A percentile compares a stretch with the other conserved stretches of the same genome.
Conservation (phyloP, 2,329 filamentous ascomycete species). For the Cladophialophora carrionii region DNA sequence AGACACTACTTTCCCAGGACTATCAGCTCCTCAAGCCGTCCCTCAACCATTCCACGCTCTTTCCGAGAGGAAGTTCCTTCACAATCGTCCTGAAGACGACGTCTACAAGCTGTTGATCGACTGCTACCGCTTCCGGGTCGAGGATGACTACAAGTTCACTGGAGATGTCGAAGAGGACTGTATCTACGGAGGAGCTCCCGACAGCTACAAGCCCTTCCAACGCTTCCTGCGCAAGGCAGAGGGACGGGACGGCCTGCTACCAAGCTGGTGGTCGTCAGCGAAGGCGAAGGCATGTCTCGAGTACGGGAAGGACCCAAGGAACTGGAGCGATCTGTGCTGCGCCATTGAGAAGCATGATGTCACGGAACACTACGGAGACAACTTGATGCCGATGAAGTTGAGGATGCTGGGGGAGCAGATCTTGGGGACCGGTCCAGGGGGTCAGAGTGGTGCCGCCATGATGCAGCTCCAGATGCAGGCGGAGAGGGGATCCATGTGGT, state of each 20-base stretch:
- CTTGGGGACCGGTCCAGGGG: conserved; percentile 11
- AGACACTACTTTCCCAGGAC: neutral
- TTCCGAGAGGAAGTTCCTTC: conserved; percentile 49
- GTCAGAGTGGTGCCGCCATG: conserved; percentile 2
- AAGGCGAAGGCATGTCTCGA: conserved; percentile 48
- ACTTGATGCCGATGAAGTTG: conserved; percentile 55
- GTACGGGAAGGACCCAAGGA: conserved; percentile 39
- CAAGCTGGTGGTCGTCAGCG: conserved; percentile 50
- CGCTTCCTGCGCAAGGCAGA: conserved; percentile 17
- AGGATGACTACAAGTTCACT: conserved; percentile 44
- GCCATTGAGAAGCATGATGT: conserved; percentile 37
- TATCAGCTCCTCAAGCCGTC: neutral
- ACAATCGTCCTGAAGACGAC: conserved; percentile 51
- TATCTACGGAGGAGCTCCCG: conserved; percentile 40
- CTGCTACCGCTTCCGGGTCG: conserved; percentile 53
- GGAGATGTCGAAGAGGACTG: conserved; percentile 41
- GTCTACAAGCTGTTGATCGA: conserved; percentile 55
- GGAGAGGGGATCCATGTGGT: neutral
- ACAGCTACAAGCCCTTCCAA: conserved; percentile 13
- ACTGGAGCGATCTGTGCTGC: conserved; percentile 8
- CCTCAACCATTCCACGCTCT: conserved; percentile 46
- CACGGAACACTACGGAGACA: conserved; percentile 51
- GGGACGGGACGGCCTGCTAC: conserved; percentile 40
- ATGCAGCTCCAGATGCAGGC: neutral
- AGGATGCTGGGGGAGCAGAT: conserved; percentile 53